Evolutionary conservation across 2,329 filamentous ascomycete genomes (phyloP).

Genomic region (Phialocephala subalpina): DNA sequence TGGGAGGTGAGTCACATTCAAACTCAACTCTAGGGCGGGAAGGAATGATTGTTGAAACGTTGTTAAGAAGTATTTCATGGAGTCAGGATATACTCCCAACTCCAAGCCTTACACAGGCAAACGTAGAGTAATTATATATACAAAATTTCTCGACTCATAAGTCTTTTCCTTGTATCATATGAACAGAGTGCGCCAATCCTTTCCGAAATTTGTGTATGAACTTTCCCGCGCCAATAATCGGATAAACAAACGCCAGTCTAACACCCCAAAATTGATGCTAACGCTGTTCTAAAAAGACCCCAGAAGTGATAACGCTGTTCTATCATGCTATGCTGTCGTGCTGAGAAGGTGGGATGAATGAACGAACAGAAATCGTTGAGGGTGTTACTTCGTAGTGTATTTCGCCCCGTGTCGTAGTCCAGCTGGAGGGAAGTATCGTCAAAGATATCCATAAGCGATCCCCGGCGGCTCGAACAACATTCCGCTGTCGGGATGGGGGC

Average conservation of each 20-base stretch:
- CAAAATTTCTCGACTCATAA: background rate
- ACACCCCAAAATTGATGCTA: background rate
- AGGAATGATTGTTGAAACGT: background rate
- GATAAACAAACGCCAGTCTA: background rate
- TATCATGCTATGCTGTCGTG: background rate
- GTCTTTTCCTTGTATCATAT: too few species aligned
- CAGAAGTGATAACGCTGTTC: slow-evolving; percentile 1
- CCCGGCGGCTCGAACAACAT: background rate
- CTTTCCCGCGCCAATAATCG: background rate
- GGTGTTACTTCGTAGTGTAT: background rate
- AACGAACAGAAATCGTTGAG: background rate
- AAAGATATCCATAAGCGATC: background rate
- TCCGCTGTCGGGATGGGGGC: slow-evolving; percentile 15
- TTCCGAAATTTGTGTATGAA: background rate
- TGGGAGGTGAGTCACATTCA: background rate
- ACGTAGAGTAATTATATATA: background rate
- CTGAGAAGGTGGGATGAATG: background rate
- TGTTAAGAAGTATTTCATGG: background rate
- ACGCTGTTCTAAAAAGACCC: too few species aligned
- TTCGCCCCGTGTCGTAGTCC: too few species aligned
- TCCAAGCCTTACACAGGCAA: background rate
- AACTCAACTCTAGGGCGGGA: background rate
- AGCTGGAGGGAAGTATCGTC: too few species aligned
- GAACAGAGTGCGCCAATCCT: background rate
- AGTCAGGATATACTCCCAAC: background rate